Evolutionary conservation across 179 eudicot species (phyloP).

Genomic region (Pouteria campechiana): DNA sequence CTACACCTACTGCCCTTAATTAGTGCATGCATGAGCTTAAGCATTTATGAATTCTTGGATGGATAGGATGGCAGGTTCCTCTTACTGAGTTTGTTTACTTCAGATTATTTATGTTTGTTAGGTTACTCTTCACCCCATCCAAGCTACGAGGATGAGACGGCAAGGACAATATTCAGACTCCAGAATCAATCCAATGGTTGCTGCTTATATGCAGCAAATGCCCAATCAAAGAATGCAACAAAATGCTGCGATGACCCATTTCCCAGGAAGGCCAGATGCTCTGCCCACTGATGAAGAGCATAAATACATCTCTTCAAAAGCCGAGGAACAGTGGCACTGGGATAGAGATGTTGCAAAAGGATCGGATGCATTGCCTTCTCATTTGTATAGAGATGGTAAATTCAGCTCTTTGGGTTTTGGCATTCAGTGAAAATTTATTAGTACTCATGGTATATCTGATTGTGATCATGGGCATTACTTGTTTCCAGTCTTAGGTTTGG

Average conservation of each 20-base stretch:
- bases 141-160: constrained; percentile 7
- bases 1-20: too few relatives aligned
- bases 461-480: too few relatives aligned
- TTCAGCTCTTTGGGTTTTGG: too few relatives aligned
- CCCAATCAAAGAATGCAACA: constrained; percentile 5
- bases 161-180: constrained; percentile 3
- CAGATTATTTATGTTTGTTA: too few relatives aligned
- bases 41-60: too few relatives aligned
- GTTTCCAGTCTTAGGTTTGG: too few relatives aligned
- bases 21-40: too few relatives aligned
- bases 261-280: constrained; percentile 1
- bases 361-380: background rate
- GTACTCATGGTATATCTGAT: too few relatives aligned
- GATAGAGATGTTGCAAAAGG: constrained; percentile 4
- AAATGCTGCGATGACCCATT: constrained; percentile 5
- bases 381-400: constrained; percentile 1
- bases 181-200: background rate
- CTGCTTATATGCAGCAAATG: constrained; percentile 9
- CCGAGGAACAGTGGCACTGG: constrained; percentile 3
- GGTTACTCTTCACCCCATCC: too few relatives aligned
- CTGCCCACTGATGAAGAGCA: background rate
- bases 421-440: too few relatives aligned
- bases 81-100: too few relatives aligned
- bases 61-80: too few relatives aligned
- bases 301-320: background rate